Evolutionary conservation across 345 rosid genomes (phyloP), one percentile per base, ranked within the genome.

Genomic region (Raphanus raphanistrum): DNA sequence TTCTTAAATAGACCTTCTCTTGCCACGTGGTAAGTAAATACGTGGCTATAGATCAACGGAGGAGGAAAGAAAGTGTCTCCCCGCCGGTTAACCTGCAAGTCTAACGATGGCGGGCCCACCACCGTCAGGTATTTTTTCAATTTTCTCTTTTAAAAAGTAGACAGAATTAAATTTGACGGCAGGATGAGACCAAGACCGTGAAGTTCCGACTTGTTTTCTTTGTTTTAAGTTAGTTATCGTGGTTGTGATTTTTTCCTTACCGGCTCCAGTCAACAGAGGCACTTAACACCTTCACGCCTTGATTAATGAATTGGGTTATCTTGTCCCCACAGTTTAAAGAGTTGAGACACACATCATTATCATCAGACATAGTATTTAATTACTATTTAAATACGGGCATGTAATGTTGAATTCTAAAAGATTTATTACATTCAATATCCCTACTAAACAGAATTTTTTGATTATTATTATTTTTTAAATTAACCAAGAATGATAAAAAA

Each of bases 141-240:
- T 1, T n/a, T 8, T 33, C 41, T n/a, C 13, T 54, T 36, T 5
- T 17, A 50, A 27, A 63, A 38, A 35, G 7, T 35, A 35, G 28
- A 71, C 52, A 52, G 33, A 77, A 63, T 55, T 71, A 38, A 57
- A 36, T 64, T 71, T 71, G 76, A 77, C 76, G 81, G 72, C 81
- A 65, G 66, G 33, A 36, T 25, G 8, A 70, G 72, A 77, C 71
- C 66, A 4, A 70, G 72, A 77, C 71, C 66, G 61, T 71, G 60
- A 71, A 9, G 52, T 77, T n/a, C 21, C n/a, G 9, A 50, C n/a
- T 52, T 13, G 0, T 52, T 17, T 16, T 32, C 8, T 64, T 52
- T 25, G 0, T 12, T 58, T 66, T n/a, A 63, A 28, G 36, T 64
- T 26, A 31, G 17, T 69, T 32, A 66, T 55, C 41, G n/a, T 75